These are phyloP conservation scores for Thecaphora thlaspeos DNA, from an alignment of 1,284 basidiomycete species.

Conservation along the genomic window DNA sequence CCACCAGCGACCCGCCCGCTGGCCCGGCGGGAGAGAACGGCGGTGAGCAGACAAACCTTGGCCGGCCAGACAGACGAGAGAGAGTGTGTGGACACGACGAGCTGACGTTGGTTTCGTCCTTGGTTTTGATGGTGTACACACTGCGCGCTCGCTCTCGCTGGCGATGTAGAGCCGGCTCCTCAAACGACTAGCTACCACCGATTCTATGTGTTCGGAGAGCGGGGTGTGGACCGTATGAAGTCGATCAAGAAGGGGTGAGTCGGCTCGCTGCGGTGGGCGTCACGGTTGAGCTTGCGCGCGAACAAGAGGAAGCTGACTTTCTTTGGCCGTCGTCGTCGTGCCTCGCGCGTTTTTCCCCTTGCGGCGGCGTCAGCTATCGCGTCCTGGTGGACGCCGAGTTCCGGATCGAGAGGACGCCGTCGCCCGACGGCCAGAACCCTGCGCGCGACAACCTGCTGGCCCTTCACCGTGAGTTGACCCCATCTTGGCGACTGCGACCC, in stretches of 20 bases:
- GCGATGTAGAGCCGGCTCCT: conserved; percentile 21
- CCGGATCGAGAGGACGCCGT: conserved; percentile 35
- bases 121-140: too few relatives aligned
- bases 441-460: conserved; percentile 32
- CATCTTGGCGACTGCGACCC: not conserved
- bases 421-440: conserved; percentile 20
- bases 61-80: too few relatives aligned
- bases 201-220: conserved; percentile 50
- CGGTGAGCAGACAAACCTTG: conserved; percentile 2
- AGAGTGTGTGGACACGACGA: too few relatives aligned
- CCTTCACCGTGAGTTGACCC: conserved; percentile 40
- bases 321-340: too few relatives aligned
- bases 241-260: conserved; percentile 43
- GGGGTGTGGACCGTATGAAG: conserved; percentile 40
- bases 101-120: too few relatives aligned
- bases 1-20: conserved; percentile 46
- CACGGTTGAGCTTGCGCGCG: too few relatives aligned
- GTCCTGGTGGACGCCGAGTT: conserved; percentile 54
- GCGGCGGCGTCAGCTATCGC: conserved; percentile 20
- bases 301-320: too few relatives aligned
- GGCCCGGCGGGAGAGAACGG: conserved; percentile 48
- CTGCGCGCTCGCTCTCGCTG: not conserved
- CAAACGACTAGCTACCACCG: conserved; percentile 46
- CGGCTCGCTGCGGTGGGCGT: too few relatives aligned
- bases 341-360: not conserved